Evolutionary conservation across 1,284 basidiomycete species (phyloP).

Genomic region (Limonomyces culmigenus): DNA sequence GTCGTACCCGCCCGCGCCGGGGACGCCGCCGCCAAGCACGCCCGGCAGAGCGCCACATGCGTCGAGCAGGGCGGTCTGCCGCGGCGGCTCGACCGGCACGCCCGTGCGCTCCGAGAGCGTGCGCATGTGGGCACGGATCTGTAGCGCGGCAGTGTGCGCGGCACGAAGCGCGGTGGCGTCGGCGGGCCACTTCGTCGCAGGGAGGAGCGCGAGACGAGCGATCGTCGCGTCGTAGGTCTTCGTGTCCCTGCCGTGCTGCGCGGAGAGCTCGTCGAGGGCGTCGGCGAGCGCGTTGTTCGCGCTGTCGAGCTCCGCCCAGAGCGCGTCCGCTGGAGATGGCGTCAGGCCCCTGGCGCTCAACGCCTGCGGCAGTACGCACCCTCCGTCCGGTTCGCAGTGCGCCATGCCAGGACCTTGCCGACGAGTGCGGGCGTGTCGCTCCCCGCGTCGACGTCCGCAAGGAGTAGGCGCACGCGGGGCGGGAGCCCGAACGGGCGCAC

Average conservation of each 20-base stretch:
- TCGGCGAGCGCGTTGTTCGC: conserved; percentile 41
- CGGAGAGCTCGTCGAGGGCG: conserved; percentile 31
- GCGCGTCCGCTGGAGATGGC: conserved; percentile 31
- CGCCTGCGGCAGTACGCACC: too few relatives aligned
- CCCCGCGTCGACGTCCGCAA: conserved; percentile 88
- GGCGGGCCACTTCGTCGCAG: too few relatives aligned
- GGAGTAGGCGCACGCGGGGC: conserved; percentile 60
- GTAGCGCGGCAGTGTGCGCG: conserved; percentile 21
- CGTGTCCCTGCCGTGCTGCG: conserved; percentile 26
- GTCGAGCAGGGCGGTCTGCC: conserved; percentile 82
- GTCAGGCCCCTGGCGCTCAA: too few relatives aligned
- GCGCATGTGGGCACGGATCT: conserved; percentile 72
- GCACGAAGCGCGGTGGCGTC: too few relatives aligned
- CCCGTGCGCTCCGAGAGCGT: conserved; percentile 68
- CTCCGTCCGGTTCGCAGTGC: conserved; percentile 18
- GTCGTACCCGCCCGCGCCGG: conserved; percentile 95
- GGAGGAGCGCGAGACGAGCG: too few relatives aligned
- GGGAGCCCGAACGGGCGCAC: conserved; percentile 66
- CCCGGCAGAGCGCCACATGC: conserved; percentile 64
- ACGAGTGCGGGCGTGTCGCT: conserved; percentile 89
- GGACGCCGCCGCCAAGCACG: conserved; percentile 88
- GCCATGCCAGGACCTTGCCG: conserved; percentile 78
- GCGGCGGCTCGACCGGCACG: conserved; percentile 83
- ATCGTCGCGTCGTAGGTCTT: conserved; percentile 32
- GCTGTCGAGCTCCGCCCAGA: conserved; percentile 58